A percentile compares a stretch with the other conserved stretches of the same genome.
Conservation (phyloP, 2,329 filamentous ascomycete species). For the Nemania sp. region DNA sequence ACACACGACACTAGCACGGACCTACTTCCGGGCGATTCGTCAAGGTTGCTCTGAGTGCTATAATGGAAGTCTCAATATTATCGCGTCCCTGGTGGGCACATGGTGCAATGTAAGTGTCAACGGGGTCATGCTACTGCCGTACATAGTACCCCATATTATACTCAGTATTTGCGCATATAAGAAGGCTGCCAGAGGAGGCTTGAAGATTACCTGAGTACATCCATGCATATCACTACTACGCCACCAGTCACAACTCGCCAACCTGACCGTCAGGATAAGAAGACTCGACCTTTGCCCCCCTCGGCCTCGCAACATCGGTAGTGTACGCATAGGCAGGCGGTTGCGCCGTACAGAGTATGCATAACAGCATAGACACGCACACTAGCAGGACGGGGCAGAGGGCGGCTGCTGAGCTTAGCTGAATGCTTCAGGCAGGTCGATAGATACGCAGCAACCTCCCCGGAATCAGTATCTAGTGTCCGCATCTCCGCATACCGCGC, state of each 20-base stretch:
- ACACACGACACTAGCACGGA: slow-evolving; percentile 15
- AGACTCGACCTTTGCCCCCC: too few species aligned
- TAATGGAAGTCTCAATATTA: slow-evolving; percentile 16
- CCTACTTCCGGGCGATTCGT: slow-evolving; percentile 15
- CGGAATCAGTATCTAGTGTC: not conserved
- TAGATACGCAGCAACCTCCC: slow-evolving; percentile 1
- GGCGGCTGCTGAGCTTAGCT: slow-evolving; percentile 22
- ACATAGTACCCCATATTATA: not conserved
- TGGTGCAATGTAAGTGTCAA: slow-evolving; percentile 15
- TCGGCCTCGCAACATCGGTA: too few species aligned
- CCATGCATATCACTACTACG: too few species aligned
- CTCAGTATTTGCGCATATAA: too few species aligned
- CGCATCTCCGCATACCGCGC: not conserved
- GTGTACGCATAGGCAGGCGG: too few species aligned
- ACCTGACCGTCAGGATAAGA: not conserved
- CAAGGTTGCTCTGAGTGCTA: slow-evolving; percentile 7
- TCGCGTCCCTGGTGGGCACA: slow-evolving; percentile 11
- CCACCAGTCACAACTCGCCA: not conserved
- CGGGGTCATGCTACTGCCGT: slow-evolving; percentile 13
- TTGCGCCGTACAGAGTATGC: not conserved
- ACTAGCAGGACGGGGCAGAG: too few species aligned
- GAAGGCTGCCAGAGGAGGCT: too few species aligned
- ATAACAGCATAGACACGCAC: not conserved
- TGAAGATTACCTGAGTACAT: too few species aligned
- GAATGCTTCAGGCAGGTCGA: slow-evolving; percentile 23